Evolutionary conservation across 441 rosid genomes (phyloP), one percentile per base, ranked within the genome.

Genomic region (Rhodomyrtus psidioides): DNA sequence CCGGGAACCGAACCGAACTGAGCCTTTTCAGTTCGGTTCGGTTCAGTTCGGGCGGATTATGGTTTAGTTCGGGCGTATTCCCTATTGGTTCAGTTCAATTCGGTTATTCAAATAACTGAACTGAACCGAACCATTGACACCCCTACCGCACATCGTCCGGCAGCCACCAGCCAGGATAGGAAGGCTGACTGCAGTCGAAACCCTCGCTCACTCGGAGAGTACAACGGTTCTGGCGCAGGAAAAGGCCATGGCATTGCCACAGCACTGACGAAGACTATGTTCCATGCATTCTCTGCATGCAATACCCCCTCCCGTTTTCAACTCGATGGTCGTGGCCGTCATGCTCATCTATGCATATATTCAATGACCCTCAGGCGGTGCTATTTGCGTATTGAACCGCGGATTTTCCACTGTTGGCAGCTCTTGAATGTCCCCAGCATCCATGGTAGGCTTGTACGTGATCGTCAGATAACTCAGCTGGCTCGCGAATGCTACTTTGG

Each of bases 231-330:
- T 59, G 0, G 42, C 1, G 0, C 74, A 15, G 74, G 39, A 28
- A 39, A 60, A 28, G 21, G 8, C 39, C 12, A 60, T 15, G 42
- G 74, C 74, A 7, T 60, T 27, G 74, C 42, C 74, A 28, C 6
- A 0, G 39, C 74, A 28, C 1, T 28, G 12, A 28, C 15, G 39
- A 60, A 28, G 74, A 60, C 23, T 0, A 0, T 0, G 6, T 59
- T 59, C 70, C 74, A 60, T 26, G 12, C 7, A 60, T 59, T 15
- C 39, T 59, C 6, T 3, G 10, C 1, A 27, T 15, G 10, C 12
- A 59, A 2, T 59, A 15, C 21, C 21, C 70, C 7, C 70, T 27
- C n/a, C n/a, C n/a, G n/a, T n/a, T n/a, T n/a, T n/a, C n/a, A n/a
- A n/a, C n/a, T n/a, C n/a, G n/a, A n/a, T n/a, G n/a, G n/a, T n/a